Evolutionary conservation across 2,329 filamentous ascomycete species (phyloP).

Genomic region (Saccharata proteae): DNA sequence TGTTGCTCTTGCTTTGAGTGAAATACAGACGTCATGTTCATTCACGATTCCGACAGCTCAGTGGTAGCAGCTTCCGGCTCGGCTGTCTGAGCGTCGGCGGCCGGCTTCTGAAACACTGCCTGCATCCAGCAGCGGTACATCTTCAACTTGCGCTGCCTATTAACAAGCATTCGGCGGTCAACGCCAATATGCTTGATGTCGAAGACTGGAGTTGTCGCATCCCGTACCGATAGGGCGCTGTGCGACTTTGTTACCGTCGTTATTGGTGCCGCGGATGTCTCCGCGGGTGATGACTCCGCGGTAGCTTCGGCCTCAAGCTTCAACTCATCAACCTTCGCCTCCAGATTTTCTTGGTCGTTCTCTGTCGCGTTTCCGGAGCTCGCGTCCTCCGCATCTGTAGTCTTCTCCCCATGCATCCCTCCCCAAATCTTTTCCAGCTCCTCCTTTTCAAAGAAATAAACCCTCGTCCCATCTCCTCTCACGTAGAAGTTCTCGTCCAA

Average conservation of each 20-base stretch:
- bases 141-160: constrained; percentile 79
- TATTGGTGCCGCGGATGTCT: constrained; percentile 9
- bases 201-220: constrained; percentile 34
- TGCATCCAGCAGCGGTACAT: constrained; percentile 99
- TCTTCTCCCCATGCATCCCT: constrained; percentile 18
- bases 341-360: constrained; percentile 11
- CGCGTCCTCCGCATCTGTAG: constrained; percentile 5
- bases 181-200: constrained; percentile 67
- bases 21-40: too few species aligned
- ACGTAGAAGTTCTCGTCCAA: constrained; percentile 97
- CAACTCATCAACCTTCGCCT: constrained; percentile 12
- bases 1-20: too few species aligned
- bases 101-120: constrained; percentile 60
- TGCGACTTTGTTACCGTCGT: constrained; percentile 3
- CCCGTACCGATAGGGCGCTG: constrained; percentile 2
- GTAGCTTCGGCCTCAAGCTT: constrained; percentile 4
- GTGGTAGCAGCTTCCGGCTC: too few species aligned
- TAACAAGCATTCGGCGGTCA: constrained; percentile 83
- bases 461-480: constrained; percentile 83
- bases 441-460: constrained; percentile 91
- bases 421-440: constrained; percentile 74
- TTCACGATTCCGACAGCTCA: too few species aligned
- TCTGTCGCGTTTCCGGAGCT: neutral
- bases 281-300: neutral
- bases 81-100: too few species aligned